Evolutionary conservation across 768 basidiomycete genomes (phyloP).

Genomic region (Hygrophoropsis aurantiaca): DNA sequence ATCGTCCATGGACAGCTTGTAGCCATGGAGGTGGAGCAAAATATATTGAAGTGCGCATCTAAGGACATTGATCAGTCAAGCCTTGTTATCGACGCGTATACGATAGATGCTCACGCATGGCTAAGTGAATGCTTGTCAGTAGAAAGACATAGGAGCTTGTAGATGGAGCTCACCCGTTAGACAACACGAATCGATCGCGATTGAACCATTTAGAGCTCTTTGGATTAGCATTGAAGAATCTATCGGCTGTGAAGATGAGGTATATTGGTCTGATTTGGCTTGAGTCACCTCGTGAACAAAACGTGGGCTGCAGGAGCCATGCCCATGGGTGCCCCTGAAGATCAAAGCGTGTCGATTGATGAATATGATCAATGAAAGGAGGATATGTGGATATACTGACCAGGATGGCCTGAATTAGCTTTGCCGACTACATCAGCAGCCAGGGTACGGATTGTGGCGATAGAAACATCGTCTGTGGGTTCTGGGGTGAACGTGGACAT

Average conservation of each 20-base stretch:
- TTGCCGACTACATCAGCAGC: constrained; percentile 77
- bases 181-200: constrained; percentile 95
- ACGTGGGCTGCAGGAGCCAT: constrained; percentile 85
- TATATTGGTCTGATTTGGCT: not conserved
- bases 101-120: constrained; percentile 62
- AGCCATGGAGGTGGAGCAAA: constrained; percentile 87
- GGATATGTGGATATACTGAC: constrained; percentile 34
- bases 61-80: constrained; percentile 11
- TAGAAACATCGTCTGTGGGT: constrained; percentile 52
- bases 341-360: constrained; percentile 3
- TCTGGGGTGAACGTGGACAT: constrained; percentile 42
- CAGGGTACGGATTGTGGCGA: constrained; percentile 75
- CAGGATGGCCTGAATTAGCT: constrained; percentile 94
- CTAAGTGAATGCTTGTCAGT: constrained; percentile 35
- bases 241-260: constrained; percentile 23
- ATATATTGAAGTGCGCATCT: constrained; percentile 95
- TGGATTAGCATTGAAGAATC: constrained; percentile 88
- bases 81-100: constrained; percentile 4
- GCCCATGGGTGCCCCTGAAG: constrained; percentile 86
- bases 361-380: constrained; percentile 2
- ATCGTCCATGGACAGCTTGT: constrained; percentile 90
- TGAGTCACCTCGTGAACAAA: constrained; percentile 67
- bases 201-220: constrained; percentile 92
- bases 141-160: constrained; percentile 5
- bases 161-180: constrained; percentile 74